Conservation (phyloP, 805 yeast genomes). For the Nakazawaea ambrosiae region DNA sequence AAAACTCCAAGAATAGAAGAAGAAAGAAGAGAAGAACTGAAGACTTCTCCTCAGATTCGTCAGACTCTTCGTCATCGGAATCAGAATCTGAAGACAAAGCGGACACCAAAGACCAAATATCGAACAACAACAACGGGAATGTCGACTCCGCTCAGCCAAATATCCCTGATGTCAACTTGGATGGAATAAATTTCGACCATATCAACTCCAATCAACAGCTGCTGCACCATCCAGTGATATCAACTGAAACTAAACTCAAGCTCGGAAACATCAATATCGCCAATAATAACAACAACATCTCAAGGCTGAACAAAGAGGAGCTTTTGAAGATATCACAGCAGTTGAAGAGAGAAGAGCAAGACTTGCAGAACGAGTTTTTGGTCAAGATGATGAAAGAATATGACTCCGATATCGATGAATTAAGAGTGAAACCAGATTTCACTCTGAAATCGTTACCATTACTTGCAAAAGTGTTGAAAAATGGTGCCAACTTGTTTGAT, state of each 20-base stretch:
- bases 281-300: conserved; percentile 6
- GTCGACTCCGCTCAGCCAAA: too few species aligned
- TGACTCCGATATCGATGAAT: conserved; percentile 52
- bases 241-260: conserved; percentile 14
- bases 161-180: conserved; percentile 12
- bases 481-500: conserved; percentile 54
- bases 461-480: conserved; percentile 51
- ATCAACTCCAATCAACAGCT: conserved; percentile 9
- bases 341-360: conserved; percentile 22
- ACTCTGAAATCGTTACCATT: conserved; percentile 45
- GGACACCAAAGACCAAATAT: too few species aligned
- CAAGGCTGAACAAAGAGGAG: conserved; percentile 3
- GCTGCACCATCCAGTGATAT: conserved; percentile 10
- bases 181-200: conserved; percentile 23
- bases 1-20: conserved; percentile 33
- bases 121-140: too few species aligned
- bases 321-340: conserved; percentile 16
- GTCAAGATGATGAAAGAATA: conserved; percentile 49
- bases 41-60: conserved; percentile 52
- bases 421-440: conserved; percentile 61
- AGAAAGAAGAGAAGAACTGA: conserved; percentile 82
- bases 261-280: conserved; percentile 13
- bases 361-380: conserved; percentile 44
- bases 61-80: conserved; percentile 35
- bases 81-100: conserved; percentile 19